Evolutionary conservation across 441 rosid species (phyloP), one percentile per base, ranked within the genome.

Genomic region (Brassica balearica): DNA sequence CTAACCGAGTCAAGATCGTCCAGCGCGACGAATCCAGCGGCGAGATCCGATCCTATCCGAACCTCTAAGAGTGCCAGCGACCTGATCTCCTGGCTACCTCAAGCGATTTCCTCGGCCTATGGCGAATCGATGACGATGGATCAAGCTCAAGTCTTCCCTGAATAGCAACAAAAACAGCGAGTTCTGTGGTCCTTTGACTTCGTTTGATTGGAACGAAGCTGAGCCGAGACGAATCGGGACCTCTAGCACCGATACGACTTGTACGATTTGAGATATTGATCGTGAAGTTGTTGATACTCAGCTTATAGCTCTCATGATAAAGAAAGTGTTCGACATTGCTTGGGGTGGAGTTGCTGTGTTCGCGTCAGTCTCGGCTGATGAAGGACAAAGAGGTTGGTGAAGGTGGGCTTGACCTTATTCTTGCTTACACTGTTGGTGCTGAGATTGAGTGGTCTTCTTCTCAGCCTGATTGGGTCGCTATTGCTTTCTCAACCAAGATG

Each of bases 331-430:
- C 67, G 97, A 94, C 81, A 95, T 95, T 22, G 98, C 99, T 11
- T 95, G 99, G 99, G 98, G 98, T 55, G 99, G 99, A 6, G 99
- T 92, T 48, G 96, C 96, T 19, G 99, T 93, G 53, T 95, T 95
- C 3, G 97, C 98, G 2, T 95, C 99, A 3, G 99, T 95, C 27
- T 95, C 99, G 0, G 98, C 96, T 1, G 99, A 95, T 64, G 98
- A 97, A 1, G 19, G 0, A 14, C 97, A n/a, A n/a, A 93, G 87
- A 96, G 0, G 92, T 90, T 34, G 38, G 8, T 64, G 97, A 93
- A 71, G 98, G 99, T 4, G 98, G 99, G 34, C 81, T 93, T 84
- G 99, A 95, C 56, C 99, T 97, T 0, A 95, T 95, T 80, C 85
- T 95, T 25, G 98, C 97, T 1, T 93, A 93, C 68, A 95, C 97